Conservation (phyloP, 78 protist genomes). For the Parvularia atlantis region DNA sequence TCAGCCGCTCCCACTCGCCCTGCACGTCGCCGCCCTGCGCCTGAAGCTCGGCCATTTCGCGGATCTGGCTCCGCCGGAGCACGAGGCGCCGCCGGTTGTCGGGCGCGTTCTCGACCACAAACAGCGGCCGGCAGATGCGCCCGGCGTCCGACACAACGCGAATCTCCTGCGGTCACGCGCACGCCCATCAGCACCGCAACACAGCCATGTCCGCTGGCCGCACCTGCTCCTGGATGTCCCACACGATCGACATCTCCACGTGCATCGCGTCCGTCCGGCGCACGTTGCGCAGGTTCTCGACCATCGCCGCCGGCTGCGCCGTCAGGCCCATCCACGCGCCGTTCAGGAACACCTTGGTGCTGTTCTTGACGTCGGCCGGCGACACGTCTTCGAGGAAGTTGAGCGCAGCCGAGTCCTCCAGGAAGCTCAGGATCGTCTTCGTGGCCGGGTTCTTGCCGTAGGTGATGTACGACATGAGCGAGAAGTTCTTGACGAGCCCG, state of each 20-base stretch:
- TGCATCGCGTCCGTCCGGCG: constrained; percentile 10
- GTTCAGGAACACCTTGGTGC: constrained; percentile 93
- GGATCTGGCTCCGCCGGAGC: too few species aligned
- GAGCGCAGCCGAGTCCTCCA: constrained; percentile 41
- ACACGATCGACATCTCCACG: constrained; percentile 64
- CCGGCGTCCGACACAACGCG: constrained; percentile 80
- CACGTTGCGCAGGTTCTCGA: constrained; percentile 7
- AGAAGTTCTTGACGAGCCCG: constrained; percentile 97
- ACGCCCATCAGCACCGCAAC: not conserved
- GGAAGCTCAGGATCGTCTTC: constrained; percentile 31
- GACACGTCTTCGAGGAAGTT: constrained; percentile 6
- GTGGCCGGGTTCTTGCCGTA: constrained; percentile 34
- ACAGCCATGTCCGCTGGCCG: constrained; percentile 51
- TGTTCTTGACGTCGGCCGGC: not conserved
- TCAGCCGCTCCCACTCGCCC: constrained; percentile 45
- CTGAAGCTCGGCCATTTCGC: too few species aligned
- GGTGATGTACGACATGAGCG: constrained; percentile 91
- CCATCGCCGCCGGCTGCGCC: constrained; percentile 63
- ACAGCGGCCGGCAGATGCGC: constrained; percentile 89
- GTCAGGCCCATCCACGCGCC: constrained; percentile 97
- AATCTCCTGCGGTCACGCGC: not conserved
- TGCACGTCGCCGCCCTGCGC: not conserved
- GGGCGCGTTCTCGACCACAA: constrained; percentile 90
- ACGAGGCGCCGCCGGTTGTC: too few species aligned
- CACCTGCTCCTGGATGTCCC: constrained; percentile 79